These are phyloP conservation scores for Babesia bovis DNA, from an alignment of 169 alveolate species.

Conservation along the genomic window DNA sequence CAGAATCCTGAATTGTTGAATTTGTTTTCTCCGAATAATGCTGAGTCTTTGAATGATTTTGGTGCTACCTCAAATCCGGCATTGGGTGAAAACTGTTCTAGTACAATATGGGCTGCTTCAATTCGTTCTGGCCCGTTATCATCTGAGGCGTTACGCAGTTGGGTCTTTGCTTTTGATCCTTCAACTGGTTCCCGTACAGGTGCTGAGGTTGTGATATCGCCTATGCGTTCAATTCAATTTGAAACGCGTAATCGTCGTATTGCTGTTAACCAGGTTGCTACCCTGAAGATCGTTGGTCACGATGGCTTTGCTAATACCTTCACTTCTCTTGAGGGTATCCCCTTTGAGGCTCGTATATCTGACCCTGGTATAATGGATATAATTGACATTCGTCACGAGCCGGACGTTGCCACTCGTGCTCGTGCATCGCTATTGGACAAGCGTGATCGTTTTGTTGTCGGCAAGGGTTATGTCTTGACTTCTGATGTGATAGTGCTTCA, in stretches of 20 bases:
- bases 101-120: slow-evolving; percentile 44
- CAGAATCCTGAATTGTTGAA: slow-evolving; percentile 52
- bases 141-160: slow-evolving; percentile 35
- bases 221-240: slow-evolving; percentile 40
- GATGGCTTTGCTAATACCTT: slow-evolving; percentile 57
- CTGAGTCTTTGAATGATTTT: slow-evolving; percentile 20
- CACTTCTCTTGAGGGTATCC: slow-evolving; percentile 65
- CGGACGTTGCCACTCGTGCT: slow-evolving; percentile 56
- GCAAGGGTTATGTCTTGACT: slow-evolving; percentile 31
- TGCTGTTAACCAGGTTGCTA: slow-evolving; percentile 55
- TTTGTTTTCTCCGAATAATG: slow-evolving; percentile 12
- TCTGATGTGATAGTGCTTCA: slow-evolving; percentile 64
- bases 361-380: slow-evolving; percentile 47
- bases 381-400: slow-evolving; percentile 49
- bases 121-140: slow-evolving; percentile 5
- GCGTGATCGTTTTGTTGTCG: slow-evolving; percentile 36
- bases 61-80: not conserved
- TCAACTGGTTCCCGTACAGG: slow-evolving; percentile 39
- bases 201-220: slow-evolving; percentile 64
- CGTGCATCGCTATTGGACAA: slow-evolving; percentile 38
- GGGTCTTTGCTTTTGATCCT: slow-evolving; percentile 58
- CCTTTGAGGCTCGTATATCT: slow-evolving; percentile 38
- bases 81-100: slow-evolving; percentile 19
- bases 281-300: slow-evolving; percentile 62
- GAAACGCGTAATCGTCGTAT: slow-evolving; percentile 65